Evolutionary conservation across 176 grass and related monocot genomes (phyloP).

Genomic region (Musa acuminata): DNA sequence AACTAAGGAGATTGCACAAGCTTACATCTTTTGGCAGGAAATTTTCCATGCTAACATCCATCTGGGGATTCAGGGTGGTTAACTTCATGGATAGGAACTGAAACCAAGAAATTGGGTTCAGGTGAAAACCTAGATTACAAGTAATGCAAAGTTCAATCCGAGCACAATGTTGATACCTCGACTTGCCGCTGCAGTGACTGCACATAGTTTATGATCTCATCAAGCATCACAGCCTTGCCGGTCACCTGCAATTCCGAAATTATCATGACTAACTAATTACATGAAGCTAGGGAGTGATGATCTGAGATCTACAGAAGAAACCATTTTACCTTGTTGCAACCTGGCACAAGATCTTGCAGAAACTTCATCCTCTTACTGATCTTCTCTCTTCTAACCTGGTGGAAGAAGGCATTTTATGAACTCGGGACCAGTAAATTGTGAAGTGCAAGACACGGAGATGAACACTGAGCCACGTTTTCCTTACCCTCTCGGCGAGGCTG

Average conservation of each 20-base stretch:
- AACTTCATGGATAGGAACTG: slow-evolving; percentile 77
- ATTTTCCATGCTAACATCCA: slow-evolving; percentile 18
- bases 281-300: background rate
- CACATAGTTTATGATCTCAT: slow-evolving; percentile 80
- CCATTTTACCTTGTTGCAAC: slow-evolving; percentile 48
- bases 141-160: background rate
- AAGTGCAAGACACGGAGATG: background rate
- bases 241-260: slow-evolving; percentile 33
- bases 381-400: slow-evolving; percentile 60
- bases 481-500: slow-evolving; percentile 68
- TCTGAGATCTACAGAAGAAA: background rate
- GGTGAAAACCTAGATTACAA: background rate
- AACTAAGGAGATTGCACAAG: background rate
- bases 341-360: slow-evolving; percentile 56
- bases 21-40: slow-evolving; percentile 31
- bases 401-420: background rate
- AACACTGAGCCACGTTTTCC: background rate
- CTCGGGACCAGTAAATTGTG: background rate
- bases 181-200: slow-evolving; percentile 68
- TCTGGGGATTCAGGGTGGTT: slow-evolving; percentile 32
- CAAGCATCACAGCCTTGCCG: slow-evolving; percentile 66
- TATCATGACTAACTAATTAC: background rate
- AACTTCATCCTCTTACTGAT: slow-evolving; percentile 77
- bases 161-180: slow-evolving; percentile 25
- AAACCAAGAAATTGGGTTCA: background rate